Base-by-base conservation (phyloP, 371 early-diverging fungal genomes). In the Rhizomucor miehei region DNA sequence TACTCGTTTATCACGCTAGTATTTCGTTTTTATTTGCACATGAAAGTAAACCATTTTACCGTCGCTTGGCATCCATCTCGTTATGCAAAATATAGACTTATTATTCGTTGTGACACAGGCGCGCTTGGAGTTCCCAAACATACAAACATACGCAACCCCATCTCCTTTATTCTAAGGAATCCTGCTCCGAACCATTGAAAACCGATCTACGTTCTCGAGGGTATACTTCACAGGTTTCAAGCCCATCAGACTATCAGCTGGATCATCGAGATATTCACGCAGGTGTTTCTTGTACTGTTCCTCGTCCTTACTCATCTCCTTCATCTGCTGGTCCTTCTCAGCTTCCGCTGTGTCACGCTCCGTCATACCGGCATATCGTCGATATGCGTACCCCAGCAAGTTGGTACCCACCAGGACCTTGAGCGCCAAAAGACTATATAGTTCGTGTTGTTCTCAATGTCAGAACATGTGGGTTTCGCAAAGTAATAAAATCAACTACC, bases 181-280 rank as follows among this genome's bases (percentile, higher is more conserved):
- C 11, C 94, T 81, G 60, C 91, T 92, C 67, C 89, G 92, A 52
- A 92, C 91, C 78, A 96, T 82, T 25, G 89, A 85, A 71, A 90
- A 96, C 20, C 97, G 79, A 62, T 93, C 93, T 43, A 96, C 89
- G 25, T 84, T 88, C 50, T 94, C 93, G 54, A 96, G 73, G 5
- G 86, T 86, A 55, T 81, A 74, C 51, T 82, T 84, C 6, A 54
- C 43, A 12, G 71, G 74, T 24, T 39, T 47, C 56, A 56, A 39
- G 16, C 74, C 77, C 52, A 75, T 44, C 16, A 75, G 46, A 50
- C 68, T 69, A 52, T 79, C 79, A 20, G 63, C 64, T 13, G 70
- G 63, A 39, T 77, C 68, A 47, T 67, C 60, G 35, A 77, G 52
- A 51, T 73, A 66, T 12, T 61, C 45, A 12, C 60, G 50, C 10